Conservation (phyloP, 176 grass and related monocot genomes). For the Stipa capillata region DNA sequence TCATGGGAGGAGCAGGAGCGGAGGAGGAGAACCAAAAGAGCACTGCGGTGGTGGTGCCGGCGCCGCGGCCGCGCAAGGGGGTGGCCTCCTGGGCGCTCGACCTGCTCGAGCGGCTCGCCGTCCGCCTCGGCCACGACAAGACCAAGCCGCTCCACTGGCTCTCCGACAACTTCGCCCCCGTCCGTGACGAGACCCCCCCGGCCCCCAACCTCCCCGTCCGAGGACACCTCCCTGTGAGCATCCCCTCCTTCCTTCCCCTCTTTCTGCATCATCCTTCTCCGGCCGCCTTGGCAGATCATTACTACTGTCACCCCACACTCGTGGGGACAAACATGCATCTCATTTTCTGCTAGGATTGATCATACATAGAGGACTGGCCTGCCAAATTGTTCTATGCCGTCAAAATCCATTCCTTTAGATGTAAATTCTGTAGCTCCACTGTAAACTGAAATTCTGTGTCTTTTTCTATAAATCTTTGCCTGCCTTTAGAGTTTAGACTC, state of each 20-base stretch:
- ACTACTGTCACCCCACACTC: too few relatives aligned
- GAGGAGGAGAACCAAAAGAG: constrained; percentile 5
- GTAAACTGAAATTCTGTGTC: background rate
- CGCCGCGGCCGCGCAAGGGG: constrained; percentile 53
- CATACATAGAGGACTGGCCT: background rate
- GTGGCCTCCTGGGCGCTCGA: constrained; percentile 52
- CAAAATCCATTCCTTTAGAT: background rate
- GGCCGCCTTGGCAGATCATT: too few relatives aligned
- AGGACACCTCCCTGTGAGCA: constrained; percentile 54
- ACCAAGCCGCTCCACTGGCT: constrained; percentile 62
- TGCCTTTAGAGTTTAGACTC: background rate
- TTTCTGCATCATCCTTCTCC: too few relatives aligned
- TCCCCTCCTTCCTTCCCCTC: background rate
- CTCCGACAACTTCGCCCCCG: constrained; percentile 76
- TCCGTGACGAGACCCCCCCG: constrained; percentile 73
- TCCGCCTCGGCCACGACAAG: constrained; percentile 47
- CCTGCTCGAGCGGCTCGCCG: constrained; percentile 44
- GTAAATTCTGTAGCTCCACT: background rate
- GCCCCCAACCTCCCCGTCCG: constrained; percentile 46
- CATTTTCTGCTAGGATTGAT: too few relatives aligned
- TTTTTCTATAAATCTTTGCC: too few relatives aligned
- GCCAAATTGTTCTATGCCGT: background rate
- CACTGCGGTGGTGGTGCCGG: constrained; percentile 22
- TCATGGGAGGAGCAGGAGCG: constrained; percentile 28
- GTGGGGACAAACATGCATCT: too few relatives aligned